Conservation (phyloP, 2,329 filamentous ascomycete species). For the Phoma herbarum region DNA sequence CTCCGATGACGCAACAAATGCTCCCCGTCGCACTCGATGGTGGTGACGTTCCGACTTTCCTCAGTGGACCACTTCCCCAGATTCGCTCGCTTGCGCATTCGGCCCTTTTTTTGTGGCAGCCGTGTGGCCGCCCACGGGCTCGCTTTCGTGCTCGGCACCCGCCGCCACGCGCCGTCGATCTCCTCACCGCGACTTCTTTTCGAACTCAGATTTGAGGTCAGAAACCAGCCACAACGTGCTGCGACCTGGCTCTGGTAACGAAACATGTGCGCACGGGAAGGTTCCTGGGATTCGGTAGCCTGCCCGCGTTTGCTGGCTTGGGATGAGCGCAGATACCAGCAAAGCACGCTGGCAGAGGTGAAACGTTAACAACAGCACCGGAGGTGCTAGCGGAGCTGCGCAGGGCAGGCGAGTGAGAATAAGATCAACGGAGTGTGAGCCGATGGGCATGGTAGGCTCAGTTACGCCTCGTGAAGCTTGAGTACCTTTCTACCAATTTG, state of each 20-base stretch:
- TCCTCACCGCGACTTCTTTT: conserved; percentile 5
- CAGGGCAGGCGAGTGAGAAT: conserved; percentile 2
- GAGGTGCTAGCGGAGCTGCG: conserved; percentile 2
- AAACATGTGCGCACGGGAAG: conserved; percentile 3
- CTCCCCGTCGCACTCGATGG: not conserved
- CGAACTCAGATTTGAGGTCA: conserved; percentile 7
- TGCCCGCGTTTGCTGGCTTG: not conserved
- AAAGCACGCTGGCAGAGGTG: conserved; percentile 4
- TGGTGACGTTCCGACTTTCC: not conserved
- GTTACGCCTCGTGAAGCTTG: not conserved
- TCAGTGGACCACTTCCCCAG: conserved; percentile 6
- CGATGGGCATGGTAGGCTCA: not conserved
- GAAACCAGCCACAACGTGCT: conserved; percentile 3
- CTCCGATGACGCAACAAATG: conserved; percentile 7
- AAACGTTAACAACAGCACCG: conserved; percentile 4
- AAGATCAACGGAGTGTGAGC: conserved; percentile 1
- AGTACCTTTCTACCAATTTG: not conserved
- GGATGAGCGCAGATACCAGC: conserved; percentile 2
- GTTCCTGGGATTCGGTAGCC: conserved; percentile 1
- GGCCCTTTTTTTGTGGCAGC: not conserved
- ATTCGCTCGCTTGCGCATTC: conserved; percentile 1
- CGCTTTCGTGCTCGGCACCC: not conserved
- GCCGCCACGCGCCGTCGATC: conserved; percentile 1
- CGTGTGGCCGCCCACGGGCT: not conserved
- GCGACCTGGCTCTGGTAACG: conserved; percentile 6